Percentiles rank a stretch among this genome's conserved stretches.
These are phyloP conservation scores for Colletotrichum spaethianum DNA, from an alignment of 2,329 filamentous ascomycete species.

Conservation along the genomic window DNA sequence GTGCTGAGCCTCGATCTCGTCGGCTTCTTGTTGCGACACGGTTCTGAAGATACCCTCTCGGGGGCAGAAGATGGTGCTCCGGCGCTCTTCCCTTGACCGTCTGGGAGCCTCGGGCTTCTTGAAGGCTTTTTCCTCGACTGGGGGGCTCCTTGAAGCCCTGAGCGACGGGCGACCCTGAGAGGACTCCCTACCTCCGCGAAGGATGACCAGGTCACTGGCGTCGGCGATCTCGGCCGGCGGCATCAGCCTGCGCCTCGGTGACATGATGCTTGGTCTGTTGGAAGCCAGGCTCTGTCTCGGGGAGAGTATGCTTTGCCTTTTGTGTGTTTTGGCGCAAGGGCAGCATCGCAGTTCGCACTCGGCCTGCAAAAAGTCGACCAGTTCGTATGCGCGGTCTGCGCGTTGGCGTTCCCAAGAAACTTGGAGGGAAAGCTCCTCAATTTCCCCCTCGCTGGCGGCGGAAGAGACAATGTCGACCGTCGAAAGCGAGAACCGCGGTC, in stretches of 20 bases:
- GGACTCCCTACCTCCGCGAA: slow-evolving; percentile 48
- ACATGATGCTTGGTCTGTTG: slow-evolving; percentile 49
- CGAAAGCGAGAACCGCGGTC: slow-evolving; percentile 63
- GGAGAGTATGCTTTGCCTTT: slow-evolving; percentile 50
- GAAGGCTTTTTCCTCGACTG: slow-evolving; percentile 40
- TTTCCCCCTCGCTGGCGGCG: slow-evolving; percentile 69
- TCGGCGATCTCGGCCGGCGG: slow-evolving; percentile 55
- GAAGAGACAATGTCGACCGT: slow-evolving; percentile 68
- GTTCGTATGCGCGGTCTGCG: slow-evolving; percentile 78
- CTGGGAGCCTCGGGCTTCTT: slow-evolving; percentile 40
- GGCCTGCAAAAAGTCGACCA: slow-evolving; percentile 82
- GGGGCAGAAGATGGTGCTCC: slow-evolving; percentile 71
- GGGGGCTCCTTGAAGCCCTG: slow-evolving; percentile 49
- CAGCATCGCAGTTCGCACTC: slow-evolving; percentile 81
- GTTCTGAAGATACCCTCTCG: slow-evolving; percentile 75
- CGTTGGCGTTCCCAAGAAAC: slow-evolving; percentile 73
- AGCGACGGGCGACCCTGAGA: slow-evolving; percentile 39
- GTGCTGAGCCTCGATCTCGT: slow-evolving; percentile 56
- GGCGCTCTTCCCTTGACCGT: slow-evolving; percentile 58
- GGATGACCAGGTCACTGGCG: slow-evolving; percentile 59
- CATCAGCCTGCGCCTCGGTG: slow-evolving; percentile 55
- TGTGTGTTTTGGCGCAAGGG: slow-evolving; percentile 64
- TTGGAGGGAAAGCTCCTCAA: slow-evolving; percentile 68
- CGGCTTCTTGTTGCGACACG: slow-evolving; percentile 68
- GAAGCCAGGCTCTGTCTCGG: slow-evolving; percentile 54